A percentile compares a stretch with the other conserved stretches of the same genome.
Conservation (phyloP, 2,329 filamentous ascomycete genomes). For the Calonectria hawksworthii region DNA sequence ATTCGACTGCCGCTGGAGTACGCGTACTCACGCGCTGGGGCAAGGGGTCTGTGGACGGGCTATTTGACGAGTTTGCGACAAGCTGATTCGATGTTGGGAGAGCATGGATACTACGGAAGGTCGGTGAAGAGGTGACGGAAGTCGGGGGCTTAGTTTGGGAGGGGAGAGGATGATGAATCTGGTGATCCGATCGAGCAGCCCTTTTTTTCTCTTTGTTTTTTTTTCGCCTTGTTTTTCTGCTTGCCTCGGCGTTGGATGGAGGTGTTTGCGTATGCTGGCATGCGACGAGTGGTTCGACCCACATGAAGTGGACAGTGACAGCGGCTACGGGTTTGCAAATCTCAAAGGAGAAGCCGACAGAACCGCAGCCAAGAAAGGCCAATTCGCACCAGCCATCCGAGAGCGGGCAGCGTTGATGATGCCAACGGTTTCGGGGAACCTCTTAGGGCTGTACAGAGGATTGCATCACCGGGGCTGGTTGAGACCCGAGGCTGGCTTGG, state of each 20-base stretch:
- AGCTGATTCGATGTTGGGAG: conserved; percentile 10
- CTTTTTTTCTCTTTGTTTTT: background rate
- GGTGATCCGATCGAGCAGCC: background rate
- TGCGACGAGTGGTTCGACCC: conserved; percentile 16
- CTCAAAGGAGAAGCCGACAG: background rate
- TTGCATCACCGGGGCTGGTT: background rate
- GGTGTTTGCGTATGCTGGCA: conserved; percentile 21
- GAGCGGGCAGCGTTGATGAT: background rate
- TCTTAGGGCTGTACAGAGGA: background rate
- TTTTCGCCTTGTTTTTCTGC: background rate
- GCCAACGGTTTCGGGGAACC: background rate
- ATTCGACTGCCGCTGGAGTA: background rate
- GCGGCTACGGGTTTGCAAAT: background rate
- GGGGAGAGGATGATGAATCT: background rate
- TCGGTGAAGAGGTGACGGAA: conserved; percentile 22
- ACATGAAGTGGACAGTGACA: background rate
- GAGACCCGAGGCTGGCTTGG: background rate
- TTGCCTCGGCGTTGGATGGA: conserved; percentile 13
- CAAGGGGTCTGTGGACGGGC: background rate
- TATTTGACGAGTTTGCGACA: background rate
- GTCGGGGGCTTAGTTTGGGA: conserved; percentile 12
- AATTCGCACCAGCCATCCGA: background rate
- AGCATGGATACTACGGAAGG: conserved; percentile 17
- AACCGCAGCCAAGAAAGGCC: background rate
- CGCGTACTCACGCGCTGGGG: conserved; percentile 15